Evolutionary conservation across 2,329 filamentous ascomycete species (phyloP).

Genomic region (Raffaelea arxii): DNA sequence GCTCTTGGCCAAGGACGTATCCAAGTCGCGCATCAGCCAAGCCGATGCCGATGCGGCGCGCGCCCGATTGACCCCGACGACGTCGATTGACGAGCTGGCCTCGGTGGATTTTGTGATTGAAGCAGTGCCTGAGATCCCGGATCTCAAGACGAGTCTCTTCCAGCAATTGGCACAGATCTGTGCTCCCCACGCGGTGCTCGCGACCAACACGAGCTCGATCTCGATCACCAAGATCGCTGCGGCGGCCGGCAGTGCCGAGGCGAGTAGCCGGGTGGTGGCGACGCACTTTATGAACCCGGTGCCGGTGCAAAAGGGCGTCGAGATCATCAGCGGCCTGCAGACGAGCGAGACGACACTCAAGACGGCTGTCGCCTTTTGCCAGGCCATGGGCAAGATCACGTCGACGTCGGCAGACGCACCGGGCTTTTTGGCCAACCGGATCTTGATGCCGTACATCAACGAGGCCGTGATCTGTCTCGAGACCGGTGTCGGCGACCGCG

Average conservation of each 20-base stretch:
- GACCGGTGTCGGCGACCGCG: conserved; percentile 77
- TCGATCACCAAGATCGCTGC: conserved; percentile 94
- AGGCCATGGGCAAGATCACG: conserved; percentile 85
- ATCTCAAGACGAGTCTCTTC: conserved; percentile 85
- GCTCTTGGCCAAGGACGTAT: conserved; percentile 83
- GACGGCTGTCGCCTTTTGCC: conserved; percentile 75
- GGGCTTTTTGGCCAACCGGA: conserved; percentile 91
- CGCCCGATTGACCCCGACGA: conserved; percentile 58
- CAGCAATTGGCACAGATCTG: conserved; percentile 70
- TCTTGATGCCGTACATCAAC: conserved; percentile 99
- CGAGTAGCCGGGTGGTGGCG: conserved; percentile 78
- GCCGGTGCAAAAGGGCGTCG: conserved; percentile 90
- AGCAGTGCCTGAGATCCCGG: conserved; percentile 85
- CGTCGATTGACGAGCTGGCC: conserved; percentile 65
- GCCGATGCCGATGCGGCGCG: conserved; percentile 67
- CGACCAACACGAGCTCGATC: conserved; percentile 98
- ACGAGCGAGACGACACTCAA: conserved; percentile 76
- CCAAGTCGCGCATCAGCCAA: conserved; percentile 76
- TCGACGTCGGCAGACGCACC: conserved; percentile 83
- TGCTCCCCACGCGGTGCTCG: conserved; percentile 76
- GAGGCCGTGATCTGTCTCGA: conserved; percentile 95
- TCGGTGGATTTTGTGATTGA: conserved; percentile 96
- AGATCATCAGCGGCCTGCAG: conserved; percentile 92
- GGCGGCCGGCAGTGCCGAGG: conserved; percentile 66
- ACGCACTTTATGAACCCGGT: conserved; percentile 99